Evolutionary conservation across 441 rosid genomes (phyloP).

Genomic region (Gossypium gossypioides): DNA sequence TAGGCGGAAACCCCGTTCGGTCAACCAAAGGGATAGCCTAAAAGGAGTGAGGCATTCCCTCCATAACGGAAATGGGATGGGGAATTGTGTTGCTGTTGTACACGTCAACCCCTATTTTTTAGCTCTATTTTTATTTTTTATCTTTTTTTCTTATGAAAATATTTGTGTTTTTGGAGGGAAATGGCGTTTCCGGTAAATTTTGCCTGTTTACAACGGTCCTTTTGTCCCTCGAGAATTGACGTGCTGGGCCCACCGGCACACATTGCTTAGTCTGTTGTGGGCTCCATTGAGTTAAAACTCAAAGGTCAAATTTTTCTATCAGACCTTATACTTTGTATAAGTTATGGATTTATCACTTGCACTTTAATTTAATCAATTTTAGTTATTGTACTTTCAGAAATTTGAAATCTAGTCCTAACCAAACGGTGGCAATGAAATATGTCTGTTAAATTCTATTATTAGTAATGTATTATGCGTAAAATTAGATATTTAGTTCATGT

Average conservation of each 20-base stretch:
- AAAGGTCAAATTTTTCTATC: background rate
- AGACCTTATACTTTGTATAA: no score
- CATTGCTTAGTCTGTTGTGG: background rate
- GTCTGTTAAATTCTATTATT: no score
- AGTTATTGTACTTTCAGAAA: no score
- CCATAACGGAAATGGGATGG: constrained; percentile 4
- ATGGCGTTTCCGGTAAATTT: background rate
- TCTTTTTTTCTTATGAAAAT: background rate
- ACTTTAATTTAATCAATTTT: no score
- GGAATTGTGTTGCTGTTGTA: constrained; percentile 6
- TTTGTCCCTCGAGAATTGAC: background rate
- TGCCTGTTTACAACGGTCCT: background rate
- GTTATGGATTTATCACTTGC: no score
- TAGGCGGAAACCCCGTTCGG: constrained; percentile 35
- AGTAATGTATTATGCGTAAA: no score
- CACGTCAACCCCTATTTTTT: constrained; percentile 40
- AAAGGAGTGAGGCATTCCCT: background rate
- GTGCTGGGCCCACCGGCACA: background rate
- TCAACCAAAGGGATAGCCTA: constrained; percentile 21
- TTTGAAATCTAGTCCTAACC: no score
- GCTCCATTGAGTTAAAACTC: background rate
- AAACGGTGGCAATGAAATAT: no score
- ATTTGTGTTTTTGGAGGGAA: constrained; percentile 21
- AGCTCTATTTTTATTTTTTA: background rate
- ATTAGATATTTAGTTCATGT: no score